Base-by-base conservation (phyloP, 768 basidiomycete genomes). In the Polyporus arcularius region DNA sequence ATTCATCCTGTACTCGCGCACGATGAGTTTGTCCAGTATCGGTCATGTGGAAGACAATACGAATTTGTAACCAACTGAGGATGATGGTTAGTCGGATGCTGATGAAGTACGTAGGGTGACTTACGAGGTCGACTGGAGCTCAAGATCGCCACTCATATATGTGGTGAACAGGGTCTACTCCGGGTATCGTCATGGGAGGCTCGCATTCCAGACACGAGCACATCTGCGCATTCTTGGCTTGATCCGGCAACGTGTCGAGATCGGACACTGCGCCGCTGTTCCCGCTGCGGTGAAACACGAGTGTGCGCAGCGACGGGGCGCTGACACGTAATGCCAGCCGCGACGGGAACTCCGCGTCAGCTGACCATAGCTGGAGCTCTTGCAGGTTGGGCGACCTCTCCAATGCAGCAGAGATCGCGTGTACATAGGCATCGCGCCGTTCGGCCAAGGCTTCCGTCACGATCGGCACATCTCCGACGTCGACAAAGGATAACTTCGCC, bases 331-430 rank as follows among this genome's bases (percentile, higher is more conserved):
- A 43, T 32, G 16, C 10, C 30, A 30, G 40, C 15, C 41, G 26
- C 42, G 32, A 26, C 51, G 12, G 12, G 12, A 46, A 32, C 14
- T 38, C 21, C 12, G 26, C 32, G 26, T 52, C 43, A 3, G 35
- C 51, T 4, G 58, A 53, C 58, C 58, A 59, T 8, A 59, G 14
- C 51, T 53, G 32, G 43, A 53, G 42, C 43, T 46, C 35, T 11
- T 21, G 41, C 4, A 53, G 31, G 4, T 53, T 31, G 7, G 58
- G 58, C 11, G 45, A 30, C 42, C 50, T 32, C 6, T 6, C 49
- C 15, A 21, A 11, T 15, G 15, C 39, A 1, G 26, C 21, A 3
- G 26, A 11, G 21, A 53, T 35, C 18, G 58, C 51, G 6, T 14
- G 32, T 16, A n/a, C 21, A 32, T 51, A 10, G 18, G 43, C 58